Conservation (phyloP, 2,329 filamentous ascomycete species). For the Verticillium albo-atrum region DNA sequence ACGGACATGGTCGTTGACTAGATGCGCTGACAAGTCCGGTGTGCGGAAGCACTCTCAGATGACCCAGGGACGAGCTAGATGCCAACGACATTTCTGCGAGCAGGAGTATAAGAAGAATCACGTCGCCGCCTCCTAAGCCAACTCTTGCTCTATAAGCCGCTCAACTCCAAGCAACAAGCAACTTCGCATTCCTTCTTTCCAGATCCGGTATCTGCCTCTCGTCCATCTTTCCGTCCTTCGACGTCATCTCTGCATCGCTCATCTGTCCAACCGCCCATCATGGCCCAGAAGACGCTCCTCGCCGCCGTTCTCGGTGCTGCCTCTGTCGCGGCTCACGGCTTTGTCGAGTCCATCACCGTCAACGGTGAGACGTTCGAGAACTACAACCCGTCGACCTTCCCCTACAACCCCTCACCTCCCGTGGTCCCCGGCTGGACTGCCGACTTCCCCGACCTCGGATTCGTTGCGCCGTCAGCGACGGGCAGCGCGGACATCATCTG, state of each 20-base stretch:
- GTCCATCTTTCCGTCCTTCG: conserved; percentile 2
- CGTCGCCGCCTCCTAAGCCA: neutral
- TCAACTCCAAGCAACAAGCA: neutral
- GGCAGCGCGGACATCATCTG: conserved; percentile 40
- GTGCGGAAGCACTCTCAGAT: too few relatives aligned
- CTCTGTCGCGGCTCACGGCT: conserved; percentile 23
- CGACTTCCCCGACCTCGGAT: conserved; percentile 28
- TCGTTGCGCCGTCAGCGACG: conserved; percentile 38
- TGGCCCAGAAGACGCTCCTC: conserved; percentile 12
- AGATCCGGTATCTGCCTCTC: neutral
- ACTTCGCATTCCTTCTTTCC: neutral
- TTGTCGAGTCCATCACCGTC: conserved; percentile 22
- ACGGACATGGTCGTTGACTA: neutral
- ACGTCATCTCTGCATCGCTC: conserved; percentile 1
- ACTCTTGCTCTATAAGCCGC: neutral
- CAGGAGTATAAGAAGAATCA: neutral
- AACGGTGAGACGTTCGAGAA: conserved; percentile 23
- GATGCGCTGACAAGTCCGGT: neutral
- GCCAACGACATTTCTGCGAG: too few relatives aligned
- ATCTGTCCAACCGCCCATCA: conserved; percentile 1
- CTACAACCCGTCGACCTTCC: conserved; percentile 18
- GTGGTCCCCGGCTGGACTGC: conserved; percentile 16
- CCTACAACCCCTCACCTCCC: conserved; percentile 19
- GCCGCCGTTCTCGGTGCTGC: conserved; percentile 16
- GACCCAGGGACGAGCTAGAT: too few relatives aligned